A percentile compares a stretch with the other conserved stretches of the same genome.
Evolutionary conservation across 2,329 filamentous ascomycete species (phyloP).

Genomic region (Trichoderma cornu-damae): DNA sequence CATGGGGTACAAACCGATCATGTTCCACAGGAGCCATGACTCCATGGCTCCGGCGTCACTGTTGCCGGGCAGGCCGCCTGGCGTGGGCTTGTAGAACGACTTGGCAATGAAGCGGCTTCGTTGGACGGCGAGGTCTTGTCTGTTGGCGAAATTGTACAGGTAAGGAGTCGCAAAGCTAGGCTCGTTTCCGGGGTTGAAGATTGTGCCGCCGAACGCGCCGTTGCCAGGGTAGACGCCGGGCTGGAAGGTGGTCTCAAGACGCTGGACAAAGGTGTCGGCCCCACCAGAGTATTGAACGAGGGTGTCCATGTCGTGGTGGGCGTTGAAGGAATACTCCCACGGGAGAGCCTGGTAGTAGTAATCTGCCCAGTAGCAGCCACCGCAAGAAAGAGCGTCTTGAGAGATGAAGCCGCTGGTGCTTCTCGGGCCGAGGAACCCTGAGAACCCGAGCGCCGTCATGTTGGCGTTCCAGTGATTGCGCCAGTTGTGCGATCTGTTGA

Average conservation of each 20-base stretch:
- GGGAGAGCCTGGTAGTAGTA: slow-evolving; percentile 54
- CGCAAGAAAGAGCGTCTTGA: slow-evolving; percentile 55
- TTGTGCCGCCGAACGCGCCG: slow-evolving; percentile 45
- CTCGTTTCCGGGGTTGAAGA: slow-evolving; percentile 65
- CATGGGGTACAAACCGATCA: slow-evolving; percentile 63
- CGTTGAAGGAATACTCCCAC: slow-evolving; percentile 63
- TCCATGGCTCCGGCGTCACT: slow-evolving; percentile 70
- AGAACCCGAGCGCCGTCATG: slow-evolving; percentile 53
- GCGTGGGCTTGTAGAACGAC: slow-evolving; percentile 51
- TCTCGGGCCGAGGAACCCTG: slow-evolving; percentile 62
- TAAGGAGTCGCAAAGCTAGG: slow-evolving; percentile 63
- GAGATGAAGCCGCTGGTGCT: slow-evolving; percentile 43
- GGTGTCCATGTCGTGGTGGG: slow-evolving; percentile 59
- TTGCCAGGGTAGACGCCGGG: slow-evolving; percentile 41
- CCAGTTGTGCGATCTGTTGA: slow-evolving; percentile 62
- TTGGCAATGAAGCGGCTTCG: slow-evolving; percentile 56
- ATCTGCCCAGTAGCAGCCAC: slow-evolving; percentile 62
- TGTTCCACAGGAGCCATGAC: slow-evolving; percentile 63
- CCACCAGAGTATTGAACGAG: slow-evolving; percentile 55
- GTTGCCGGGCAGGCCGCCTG: slow-evolving; percentile 60
- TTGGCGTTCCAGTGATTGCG: slow-evolving; percentile 64
- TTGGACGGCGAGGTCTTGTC: slow-evolving; percentile 56
- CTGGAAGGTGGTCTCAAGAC: slow-evolving; percentile 58
- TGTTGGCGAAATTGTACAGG: slow-evolving; percentile 62
- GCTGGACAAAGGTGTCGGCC: slow-evolving; percentile 46